Conservation (phyloP, 78 protist genomes). For the Bigelowiella natans region DNA sequence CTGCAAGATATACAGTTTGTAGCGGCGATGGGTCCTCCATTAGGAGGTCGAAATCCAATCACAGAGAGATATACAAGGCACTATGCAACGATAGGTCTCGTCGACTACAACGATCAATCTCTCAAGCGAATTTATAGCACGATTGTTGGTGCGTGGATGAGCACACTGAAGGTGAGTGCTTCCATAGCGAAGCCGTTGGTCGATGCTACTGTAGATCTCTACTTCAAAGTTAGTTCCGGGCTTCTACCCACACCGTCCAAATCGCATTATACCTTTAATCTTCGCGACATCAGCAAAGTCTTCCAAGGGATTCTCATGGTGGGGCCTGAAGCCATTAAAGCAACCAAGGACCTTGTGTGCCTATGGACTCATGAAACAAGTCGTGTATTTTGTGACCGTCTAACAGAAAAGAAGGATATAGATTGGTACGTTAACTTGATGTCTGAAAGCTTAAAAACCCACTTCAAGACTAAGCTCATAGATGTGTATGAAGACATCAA, state of each 20-base stretch:
- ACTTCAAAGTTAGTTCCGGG: background rate
- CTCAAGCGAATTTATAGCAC: background rate
- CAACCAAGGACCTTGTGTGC: background rate
- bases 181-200: background rate
- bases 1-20: background rate
- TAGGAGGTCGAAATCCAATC: conserved; percentile 65
- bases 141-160: background rate
- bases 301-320: conserved; percentile 57
- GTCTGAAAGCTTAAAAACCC: background rate
- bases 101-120: conserved; percentile 44
- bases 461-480: background rate
- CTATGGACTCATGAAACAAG: conserved; percentile 76
- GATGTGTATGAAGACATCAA: no score
- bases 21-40: conserved; percentile 65
- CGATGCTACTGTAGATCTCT: background rate
- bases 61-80: conserved; percentile 66
- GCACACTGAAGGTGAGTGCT: background rate
- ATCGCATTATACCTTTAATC: conserved; percentile 72
- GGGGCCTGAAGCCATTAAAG: conserved; percentile 10
- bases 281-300: conserved; percentile 63
- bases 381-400: conserved; percentile 79
- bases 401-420: conserved; percentile 63
- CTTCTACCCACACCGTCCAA: conserved; percentile 71
- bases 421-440: conserved; percentile 29
- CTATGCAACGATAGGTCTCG: conserved; percentile 62